Conservation (phyloP, 768 basidiomycete genomes). For the Hygrophoropsis aurantiaca region DNA sequence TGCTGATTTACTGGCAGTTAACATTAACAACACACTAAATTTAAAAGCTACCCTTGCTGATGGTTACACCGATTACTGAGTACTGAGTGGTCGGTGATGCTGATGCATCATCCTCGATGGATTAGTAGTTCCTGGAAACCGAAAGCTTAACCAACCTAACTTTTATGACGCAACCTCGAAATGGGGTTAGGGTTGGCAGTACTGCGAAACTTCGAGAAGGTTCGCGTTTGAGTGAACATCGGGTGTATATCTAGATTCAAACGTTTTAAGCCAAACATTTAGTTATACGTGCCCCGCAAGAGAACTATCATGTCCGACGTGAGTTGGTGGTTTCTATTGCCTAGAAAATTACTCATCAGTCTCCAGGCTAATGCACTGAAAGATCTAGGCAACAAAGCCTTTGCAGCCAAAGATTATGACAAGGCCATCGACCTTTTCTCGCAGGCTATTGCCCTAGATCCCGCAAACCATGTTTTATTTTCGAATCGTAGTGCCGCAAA, state of each 20-base stretch:
- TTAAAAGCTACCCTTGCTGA: too few relatives aligned
- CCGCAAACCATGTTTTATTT: constrained; percentile 83
- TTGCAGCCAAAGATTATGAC: constrained; percentile 90
- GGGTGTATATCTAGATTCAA: constrained; percentile 16
- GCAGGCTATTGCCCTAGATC: constrained; percentile 81
- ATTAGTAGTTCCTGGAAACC: too few relatives aligned
- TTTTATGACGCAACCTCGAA: too few relatives aligned
- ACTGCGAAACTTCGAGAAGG: constrained; percentile 31
- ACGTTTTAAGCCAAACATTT: neutral
- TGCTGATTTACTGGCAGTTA: too few relatives aligned
- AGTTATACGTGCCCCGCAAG: neutral
- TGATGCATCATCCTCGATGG: too few relatives aligned
- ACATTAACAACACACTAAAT: too few relatives aligned
- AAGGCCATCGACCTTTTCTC: constrained; percentile 81
- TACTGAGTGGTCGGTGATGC: too few relatives aligned
- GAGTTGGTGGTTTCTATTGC: constrained; percentile 13
- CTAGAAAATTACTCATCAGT: constrained; percentile 18
- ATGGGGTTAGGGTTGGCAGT: neutral
- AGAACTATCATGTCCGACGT: constrained; percentile 33
- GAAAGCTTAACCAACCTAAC: too few relatives aligned
- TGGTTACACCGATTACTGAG: too few relatives aligned
- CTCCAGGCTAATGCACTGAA: constrained; percentile 66
- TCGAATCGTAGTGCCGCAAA: constrained; percentile 93
- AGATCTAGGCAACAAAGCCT: constrained; percentile 94
- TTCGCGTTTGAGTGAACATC: constrained; percentile 12